Evolutionary conservation across 2,329 filamentous ascomycete genomes (phyloP), one percentile per base, ranked within the genome.

Genomic region (Exophiala dermatitidis): DNA sequence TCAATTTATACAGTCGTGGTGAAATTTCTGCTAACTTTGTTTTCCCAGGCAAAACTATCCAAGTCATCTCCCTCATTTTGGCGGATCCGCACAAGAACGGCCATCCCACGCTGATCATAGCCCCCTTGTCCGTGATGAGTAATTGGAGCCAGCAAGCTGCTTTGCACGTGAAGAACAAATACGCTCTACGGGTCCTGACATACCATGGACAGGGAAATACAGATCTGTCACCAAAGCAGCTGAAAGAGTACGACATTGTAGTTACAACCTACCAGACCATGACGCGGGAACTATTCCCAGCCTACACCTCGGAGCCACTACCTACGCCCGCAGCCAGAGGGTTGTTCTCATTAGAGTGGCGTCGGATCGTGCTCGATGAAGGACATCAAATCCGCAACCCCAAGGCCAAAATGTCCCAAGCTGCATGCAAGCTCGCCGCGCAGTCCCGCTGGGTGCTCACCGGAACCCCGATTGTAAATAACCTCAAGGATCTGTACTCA

Each of bases 101-200:
- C 12, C 57, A 65, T 12, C 69, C 69, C 2, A 94, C 88, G 0
- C 75, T 95, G 26, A 90, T 95, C 49, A 76, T 95, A 50, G 83
- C 87, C 0, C 90, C 90, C 0, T 79, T 94, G 4, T 85, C 84
- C 48, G 88, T 95, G 19, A 90, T 95, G 86, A 90, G 85, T 64
- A 95, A 95, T 62, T 95, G 90, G 90, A 82, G 81, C 62, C 82
- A 85, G 50, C 89, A 95, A 68, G 86, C 91, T 50, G 74, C 80
- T 57, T 77, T 79, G 36, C 90, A 95, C 64, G 78, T 91, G 43
- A 77, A 81, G 36, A 67, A 75, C 3, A 77, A 85, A n/a, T 71
- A 80, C 51, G 71, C 74, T 1, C 80, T 88, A 4, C 81, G 77
- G 6, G 76, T 93, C 3, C 75, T 89, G 62, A 82, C 84, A 32